Conservation (phyloP, 2,329 filamentous ascomycete species). For the Verticillium klebahnii region DNA sequence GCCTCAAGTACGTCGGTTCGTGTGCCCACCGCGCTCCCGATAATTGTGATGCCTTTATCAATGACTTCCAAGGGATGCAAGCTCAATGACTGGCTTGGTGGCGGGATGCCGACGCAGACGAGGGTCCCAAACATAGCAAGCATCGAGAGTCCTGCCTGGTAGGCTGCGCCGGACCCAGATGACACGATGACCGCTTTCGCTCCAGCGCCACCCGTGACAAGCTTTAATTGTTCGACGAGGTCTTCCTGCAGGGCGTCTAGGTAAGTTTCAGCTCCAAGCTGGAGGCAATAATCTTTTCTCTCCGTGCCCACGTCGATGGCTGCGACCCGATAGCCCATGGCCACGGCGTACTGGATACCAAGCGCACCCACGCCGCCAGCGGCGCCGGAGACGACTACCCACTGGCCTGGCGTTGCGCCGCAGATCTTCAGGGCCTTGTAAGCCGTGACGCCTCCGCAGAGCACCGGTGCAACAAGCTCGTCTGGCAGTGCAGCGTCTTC, state of each 20-base stretch:
- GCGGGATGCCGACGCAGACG: constrained; percentile 32
- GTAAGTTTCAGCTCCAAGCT: constrained; percentile 30
- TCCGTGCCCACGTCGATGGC: constrained; percentile 29
- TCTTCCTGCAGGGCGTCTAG: constrained; percentile 26
- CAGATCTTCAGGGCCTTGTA: constrained; percentile 34
- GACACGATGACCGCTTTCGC: constrained; percentile 25
- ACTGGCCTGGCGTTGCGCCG: constrained; percentile 24
- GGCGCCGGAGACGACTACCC: constrained; percentile 30
- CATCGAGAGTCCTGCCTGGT: constrained; percentile 26
- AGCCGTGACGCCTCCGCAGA: constrained; percentile 38
- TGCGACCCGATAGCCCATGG: constrained; percentile 36
- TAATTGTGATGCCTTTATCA: constrained; percentile 25
- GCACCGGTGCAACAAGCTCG: constrained; percentile 31
- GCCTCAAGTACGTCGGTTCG: constrained; percentile 33
- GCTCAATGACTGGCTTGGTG: constrained; percentile 7
- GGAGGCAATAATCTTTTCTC: constrained; percentile 22
- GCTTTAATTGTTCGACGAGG: constrained; percentile 11
- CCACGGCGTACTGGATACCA: constrained; percentile 31
- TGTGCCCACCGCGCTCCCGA: constrained; percentile 31
- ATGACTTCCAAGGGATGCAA: constrained; percentile 31
- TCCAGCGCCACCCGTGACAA: constrained; percentile 16
- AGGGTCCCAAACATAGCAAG: constrained; percentile 32
- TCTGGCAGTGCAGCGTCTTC: constrained; percentile 21
- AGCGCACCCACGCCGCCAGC: constrained; percentile 34
- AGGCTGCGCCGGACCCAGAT: constrained; percentile 23